These are phyloP conservation scores for Aschersonia sp. DNA, from an alignment of 2,329 filamentous ascomycete species.

Conservation along the genomic window DNA sequence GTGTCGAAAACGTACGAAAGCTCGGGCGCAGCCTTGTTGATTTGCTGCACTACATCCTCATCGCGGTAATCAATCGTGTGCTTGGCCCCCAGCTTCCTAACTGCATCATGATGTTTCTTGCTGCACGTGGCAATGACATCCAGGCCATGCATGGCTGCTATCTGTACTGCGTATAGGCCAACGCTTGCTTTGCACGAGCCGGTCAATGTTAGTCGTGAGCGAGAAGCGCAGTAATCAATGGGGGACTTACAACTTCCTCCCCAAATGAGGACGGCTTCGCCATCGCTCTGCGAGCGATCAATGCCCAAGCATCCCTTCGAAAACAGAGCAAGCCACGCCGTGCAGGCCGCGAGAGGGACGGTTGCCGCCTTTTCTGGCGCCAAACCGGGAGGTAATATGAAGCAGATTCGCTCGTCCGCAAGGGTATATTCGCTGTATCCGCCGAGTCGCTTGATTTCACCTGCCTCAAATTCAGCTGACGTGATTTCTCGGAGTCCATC, in stretches of 20 bases:
- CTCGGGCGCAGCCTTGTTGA: constrained; percentile 12
- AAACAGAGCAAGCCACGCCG: constrained; percentile 23
- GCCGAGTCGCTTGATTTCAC: constrained; percentile 16
- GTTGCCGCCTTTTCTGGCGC: constrained; percentile 18
- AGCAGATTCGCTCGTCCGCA: constrained; percentile 24
- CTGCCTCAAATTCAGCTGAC: not conserved
- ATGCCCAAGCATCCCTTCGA: constrained; percentile 21
- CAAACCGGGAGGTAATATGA: constrained; percentile 18
- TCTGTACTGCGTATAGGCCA: constrained; percentile 21
- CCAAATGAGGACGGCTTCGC: constrained; percentile 22
- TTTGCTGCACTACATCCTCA: constrained; percentile 16
- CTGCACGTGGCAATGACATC: constrained; percentile 18
- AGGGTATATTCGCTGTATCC: constrained; percentile 24
- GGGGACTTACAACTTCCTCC: constrained; percentile 23
- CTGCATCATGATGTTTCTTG: constrained; percentile 9
- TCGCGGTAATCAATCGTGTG: constrained; percentile 21
- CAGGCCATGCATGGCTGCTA: constrained; percentile 15
- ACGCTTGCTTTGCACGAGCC: constrained; percentile 17
- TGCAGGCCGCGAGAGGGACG: constrained; percentile 22
- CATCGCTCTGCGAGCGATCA: constrained; percentile 5
- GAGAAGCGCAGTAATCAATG: not conserved
- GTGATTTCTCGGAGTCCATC: not conserved
- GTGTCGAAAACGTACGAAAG: constrained; percentile 14
- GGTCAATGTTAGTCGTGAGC: not conserved
- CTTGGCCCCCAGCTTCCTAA: not conserved